These are phyloP conservation scores for Brassica nigra DNA, from an alignment of 345 rosid genomes.

Conservation along the genomic window DNA sequence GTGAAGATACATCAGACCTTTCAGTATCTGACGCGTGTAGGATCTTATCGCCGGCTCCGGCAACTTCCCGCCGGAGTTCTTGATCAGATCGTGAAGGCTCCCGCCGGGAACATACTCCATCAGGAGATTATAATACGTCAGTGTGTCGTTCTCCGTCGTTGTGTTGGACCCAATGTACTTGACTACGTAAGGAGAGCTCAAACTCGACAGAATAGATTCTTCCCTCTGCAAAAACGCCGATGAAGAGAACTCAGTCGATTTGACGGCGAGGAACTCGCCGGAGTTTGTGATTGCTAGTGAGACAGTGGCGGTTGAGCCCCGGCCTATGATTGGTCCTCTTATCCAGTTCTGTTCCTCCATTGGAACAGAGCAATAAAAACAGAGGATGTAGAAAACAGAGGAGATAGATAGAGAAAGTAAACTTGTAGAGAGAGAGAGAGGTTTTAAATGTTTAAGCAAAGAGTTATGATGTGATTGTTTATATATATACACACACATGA, in stretches of 20 bases:
- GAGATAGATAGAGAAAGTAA: neutral
- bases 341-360: constrained; percentile 60
- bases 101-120: constrained; percentile 75
- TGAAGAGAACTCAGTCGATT: constrained; percentile 59
- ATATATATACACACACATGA: constrained; percentile 21
- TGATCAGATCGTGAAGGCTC: constrained; percentile 61
- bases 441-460: constrained; percentile 32
- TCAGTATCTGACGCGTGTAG: constrained; percentile 48
- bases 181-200: constrained; percentile 64
- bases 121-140: constrained; percentile 62
- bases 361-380: constrained; percentile 30
- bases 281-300: constrained; percentile 60
- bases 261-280: constrained; percentile 64
- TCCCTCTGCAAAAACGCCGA: constrained; percentile 62
- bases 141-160: constrained; percentile 38
- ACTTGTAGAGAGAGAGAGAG: constrained; percentile 14
- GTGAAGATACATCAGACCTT: constrained; percentile 67
- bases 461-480: constrained; percentile 34
- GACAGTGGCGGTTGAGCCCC: constrained; percentile 86
- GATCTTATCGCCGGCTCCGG: constrained; percentile 53
- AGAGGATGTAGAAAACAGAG: neutral
- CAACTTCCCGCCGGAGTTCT: constrained; percentile 58
- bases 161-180: constrained; percentile 59
- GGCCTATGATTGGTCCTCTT: constrained; percentile 78
- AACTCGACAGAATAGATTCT: constrained; percentile 49